These are phyloP conservation scores for Penicillium lagena DNA, from an alignment of 495 filamentous ascomycete species.

Conservation along the genomic window DNA sequence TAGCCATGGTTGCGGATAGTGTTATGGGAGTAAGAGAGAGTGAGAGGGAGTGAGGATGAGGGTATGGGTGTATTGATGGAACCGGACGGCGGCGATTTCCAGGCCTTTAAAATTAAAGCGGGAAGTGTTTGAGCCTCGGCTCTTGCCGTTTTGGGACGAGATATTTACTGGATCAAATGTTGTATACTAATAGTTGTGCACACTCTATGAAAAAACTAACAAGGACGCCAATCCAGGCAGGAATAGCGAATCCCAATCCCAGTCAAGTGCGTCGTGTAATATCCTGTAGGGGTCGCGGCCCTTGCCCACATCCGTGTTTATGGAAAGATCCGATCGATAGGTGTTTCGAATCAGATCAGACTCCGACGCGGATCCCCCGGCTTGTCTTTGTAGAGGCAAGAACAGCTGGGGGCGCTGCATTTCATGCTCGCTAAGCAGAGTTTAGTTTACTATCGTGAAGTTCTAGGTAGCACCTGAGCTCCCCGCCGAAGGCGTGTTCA, in stretches of 20 bases:
- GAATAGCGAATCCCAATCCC: no score
- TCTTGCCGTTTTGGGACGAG: no score
- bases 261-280: no score
- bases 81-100: constrained; percentile 8
- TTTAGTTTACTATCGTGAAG: no score
- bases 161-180: no score
- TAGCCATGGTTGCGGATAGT: constrained; percentile 17
- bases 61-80: no score
- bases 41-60: background rate
- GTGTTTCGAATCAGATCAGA: constrained; percentile 19
- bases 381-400: constrained; percentile 20
- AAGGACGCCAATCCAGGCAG: no score
- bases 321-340: constrained; percentile 25
- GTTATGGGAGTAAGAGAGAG: background rate
- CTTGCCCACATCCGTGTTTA: background rate
- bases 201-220: no score
- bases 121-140: background rate
- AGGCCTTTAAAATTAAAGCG: constrained; percentile 6
- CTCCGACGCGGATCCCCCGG: constrained; percentile 9
- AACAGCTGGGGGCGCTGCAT: constrained; percentile 32
- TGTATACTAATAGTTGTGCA: no score
- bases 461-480: no score
- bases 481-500: no score
- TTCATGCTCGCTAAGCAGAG: constrained; percentile 29
- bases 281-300: no score